phyloP scores from a whole-genome alignment of 2,329 filamentous ascomycete genomes.

The Penicillium carneum region DNA sequence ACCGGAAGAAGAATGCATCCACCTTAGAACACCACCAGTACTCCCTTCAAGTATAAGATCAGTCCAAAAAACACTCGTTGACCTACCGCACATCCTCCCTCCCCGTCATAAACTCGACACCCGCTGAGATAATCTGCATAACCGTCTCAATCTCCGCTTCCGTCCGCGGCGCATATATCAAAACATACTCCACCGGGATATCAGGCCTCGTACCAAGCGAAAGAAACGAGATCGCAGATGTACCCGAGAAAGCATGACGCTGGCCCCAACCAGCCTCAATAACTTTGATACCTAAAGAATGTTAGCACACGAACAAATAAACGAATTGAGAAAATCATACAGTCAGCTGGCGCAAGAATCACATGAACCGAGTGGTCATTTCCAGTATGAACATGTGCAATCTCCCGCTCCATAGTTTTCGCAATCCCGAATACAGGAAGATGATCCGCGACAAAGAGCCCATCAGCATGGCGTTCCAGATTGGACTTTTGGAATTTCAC shows the following conservation, averaged over 20 bases:
- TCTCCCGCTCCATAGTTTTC: slow-evolving; percentile 66
- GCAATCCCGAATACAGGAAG: slow-evolving; percentile 31
- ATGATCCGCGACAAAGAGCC: slow-evolving; percentile 38
- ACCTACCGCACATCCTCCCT: slow-evolving; percentile 33
- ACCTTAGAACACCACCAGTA: not conserved
- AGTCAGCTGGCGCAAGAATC: slow-evolving; percentile 79
- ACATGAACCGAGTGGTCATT: slow-evolving; percentile 77
- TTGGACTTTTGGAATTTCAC: slow-evolving; percentile 38
- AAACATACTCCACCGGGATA: slow-evolving; percentile 40
- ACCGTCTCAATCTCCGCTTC: slow-evolving; percentile 43
- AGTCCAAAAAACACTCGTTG: not conserved
- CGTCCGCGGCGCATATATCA: slow-evolving; percentile 47
- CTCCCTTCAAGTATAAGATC: not conserved
- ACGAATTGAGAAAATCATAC: slow-evolving; percentile 42
- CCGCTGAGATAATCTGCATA: slow-evolving; percentile 43
- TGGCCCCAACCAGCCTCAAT: slow-evolving; percentile 81
- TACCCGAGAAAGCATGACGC: slow-evolving; percentile 59
- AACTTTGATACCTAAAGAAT: slow-evolving; percentile 61
- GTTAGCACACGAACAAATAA: not conserved
- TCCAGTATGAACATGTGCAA: slow-evolving; percentile 78
- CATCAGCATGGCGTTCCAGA: slow-evolving; percentile 38
- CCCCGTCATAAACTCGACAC: slow-evolving; percentile 44
- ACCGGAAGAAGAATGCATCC: slow-evolving; percentile 4
- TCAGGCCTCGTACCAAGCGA: slow-evolving; percentile 25
- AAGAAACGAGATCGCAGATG: slow-evolving; percentile 71